Evolutionary conservation across 2,329 filamentous ascomycete genomes (phyloP).

Genomic region (Claviceps quebecensis): DNA sequence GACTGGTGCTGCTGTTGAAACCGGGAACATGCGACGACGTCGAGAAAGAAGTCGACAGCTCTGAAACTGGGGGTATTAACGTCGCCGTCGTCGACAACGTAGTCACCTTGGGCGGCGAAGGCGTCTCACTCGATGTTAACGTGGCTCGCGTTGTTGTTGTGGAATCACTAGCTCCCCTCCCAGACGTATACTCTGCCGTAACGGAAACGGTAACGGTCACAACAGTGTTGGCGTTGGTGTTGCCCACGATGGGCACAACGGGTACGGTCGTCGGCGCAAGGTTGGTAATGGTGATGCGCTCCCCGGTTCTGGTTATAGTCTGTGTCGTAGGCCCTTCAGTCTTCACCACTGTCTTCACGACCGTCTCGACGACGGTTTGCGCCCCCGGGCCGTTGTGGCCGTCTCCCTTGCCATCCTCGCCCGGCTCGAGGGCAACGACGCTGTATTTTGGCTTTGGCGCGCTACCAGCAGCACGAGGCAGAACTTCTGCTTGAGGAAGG

Average conservation of each 20-base stretch:
- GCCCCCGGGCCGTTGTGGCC: constrained; percentile 4
- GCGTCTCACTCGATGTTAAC: background rate
- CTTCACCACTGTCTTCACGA: constrained; percentile 17
- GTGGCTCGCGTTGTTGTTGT: background rate
- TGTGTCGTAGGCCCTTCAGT: constrained; percentile 13
- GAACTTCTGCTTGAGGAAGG: constrained; percentile 15
- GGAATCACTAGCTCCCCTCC: background rate
- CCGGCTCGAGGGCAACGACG: constrained; percentile 25
- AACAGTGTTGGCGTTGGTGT: constrained; percentile 1
- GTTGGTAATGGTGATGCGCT: constrained; percentile 9
- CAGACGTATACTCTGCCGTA: background rate
- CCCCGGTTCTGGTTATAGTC: constrained; percentile 13
- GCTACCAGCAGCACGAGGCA: constrained; percentile 11
- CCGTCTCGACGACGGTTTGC: constrained; percentile 14
- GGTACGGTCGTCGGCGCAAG: constrained; percentile 10
- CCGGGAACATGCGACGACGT: background rate
- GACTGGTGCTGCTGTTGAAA: background rate
- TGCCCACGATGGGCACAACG: constrained; percentile 15
- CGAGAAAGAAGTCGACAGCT: background rate
- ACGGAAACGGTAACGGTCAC: background rate
- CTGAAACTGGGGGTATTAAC: background rate
- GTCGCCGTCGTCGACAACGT: background rate
- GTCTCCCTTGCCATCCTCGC: constrained; percentile 10
- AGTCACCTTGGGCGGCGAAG: background rate
- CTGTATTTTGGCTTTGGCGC: constrained; percentile 21